Base-by-base conservation (phyloP, 1,284 basidiomycete genomes). In the Apiotrichum akiyoshidainum region DNA sequence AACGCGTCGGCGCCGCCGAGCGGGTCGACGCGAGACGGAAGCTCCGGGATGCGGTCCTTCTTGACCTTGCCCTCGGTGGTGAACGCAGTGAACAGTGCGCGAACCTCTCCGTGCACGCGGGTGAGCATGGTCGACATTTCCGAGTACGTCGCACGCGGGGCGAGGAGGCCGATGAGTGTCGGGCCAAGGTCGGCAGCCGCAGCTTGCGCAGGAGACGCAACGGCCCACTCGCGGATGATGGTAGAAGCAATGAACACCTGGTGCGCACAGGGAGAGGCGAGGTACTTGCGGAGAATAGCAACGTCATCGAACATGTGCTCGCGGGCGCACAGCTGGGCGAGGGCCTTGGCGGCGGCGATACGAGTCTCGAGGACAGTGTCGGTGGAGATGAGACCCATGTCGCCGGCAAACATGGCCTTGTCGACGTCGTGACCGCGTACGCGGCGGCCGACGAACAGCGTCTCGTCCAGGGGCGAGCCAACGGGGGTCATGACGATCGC, bases 381-480 rank as follows among this genome's bases (percentile, higher is more conserved):
- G 16, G 85, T 80, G 9, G 88, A 83, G 31, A 99, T 83, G 21
- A 99, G 81, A 0, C 90, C 86, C 54, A 95, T 80, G 73, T 99
- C 96, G 71, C 98, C 94, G 0, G 86, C 83, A 49, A 98, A 82
- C 85, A 99, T 94, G 59, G 89, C 90, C 81, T 93, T 98, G 81
- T 99, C 96, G 33, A 99, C 90, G 68, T 97, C 95, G 74, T 99
- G 90, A 37, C 86, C 83, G 70, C 66, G 66, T n/a, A 58, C 65
- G 4, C 51, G 58, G 34, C 66, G 67, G 34, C 58, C 61, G 74
- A 87, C 89, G 73, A 99, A 93, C 13, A 83, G 81, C 0, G 83
- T 73, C 0, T 85, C 75, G 68, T 96, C 87, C 65, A 99, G 83
- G 0, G 90, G 82, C 31, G 86, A 81, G 33, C 95, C 93, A 34